These are phyloP conservation scores for Penicillium griseofulvum DNA, from an alignment of 2,329 filamentous ascomycete genomes.

Conservation along the genomic window DNA sequence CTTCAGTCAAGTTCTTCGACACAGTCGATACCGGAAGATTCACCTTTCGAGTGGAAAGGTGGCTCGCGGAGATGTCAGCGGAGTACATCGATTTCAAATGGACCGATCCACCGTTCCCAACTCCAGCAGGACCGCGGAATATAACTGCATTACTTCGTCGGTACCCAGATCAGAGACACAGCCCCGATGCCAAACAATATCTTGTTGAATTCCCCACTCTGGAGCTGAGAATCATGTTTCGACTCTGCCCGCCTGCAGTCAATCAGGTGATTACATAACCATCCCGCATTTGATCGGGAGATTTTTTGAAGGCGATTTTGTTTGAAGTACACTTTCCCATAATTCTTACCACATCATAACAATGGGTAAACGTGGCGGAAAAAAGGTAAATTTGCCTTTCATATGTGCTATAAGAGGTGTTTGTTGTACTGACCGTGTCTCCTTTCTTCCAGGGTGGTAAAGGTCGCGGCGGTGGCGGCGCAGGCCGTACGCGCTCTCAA, in stretches of 20 bases:
- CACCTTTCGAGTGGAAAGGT: background rate
- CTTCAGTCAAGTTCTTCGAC: background rate
- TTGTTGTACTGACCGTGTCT: slow-evolving; percentile 20
- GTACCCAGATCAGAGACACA: background rate
- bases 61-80: background rate
- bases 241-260: slow-evolving; percentile 5
- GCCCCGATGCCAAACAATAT: background rate
- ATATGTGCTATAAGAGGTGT: background rate
- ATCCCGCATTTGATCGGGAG: slow-evolving; percentile 5
- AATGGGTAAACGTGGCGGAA: slow-evolving; percentile 35
- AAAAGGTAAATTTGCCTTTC: slow-evolving; percentile 20
- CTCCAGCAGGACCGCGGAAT: background rate
- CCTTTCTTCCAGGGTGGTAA: slow-evolving; percentile 38
- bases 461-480: slow-evolving; percentile 43
- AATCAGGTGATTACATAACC: slow-evolving; percentile 2
- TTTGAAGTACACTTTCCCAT: slow-evolving; percentile 6
- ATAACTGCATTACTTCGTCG: background rate
- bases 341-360: slow-evolving; percentile 11
- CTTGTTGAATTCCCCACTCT: background rate
- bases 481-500: slow-evolving; percentile 40
- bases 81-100: background rate
- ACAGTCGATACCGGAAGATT: background rate
- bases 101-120: background rate
- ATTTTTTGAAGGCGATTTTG: slow-evolving; percentile 19
- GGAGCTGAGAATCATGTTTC: slow-evolving; percentile 6